Conservation (phyloP, 441 rosid genomes). For the Cnidoscolus chayamansa region DNA sequence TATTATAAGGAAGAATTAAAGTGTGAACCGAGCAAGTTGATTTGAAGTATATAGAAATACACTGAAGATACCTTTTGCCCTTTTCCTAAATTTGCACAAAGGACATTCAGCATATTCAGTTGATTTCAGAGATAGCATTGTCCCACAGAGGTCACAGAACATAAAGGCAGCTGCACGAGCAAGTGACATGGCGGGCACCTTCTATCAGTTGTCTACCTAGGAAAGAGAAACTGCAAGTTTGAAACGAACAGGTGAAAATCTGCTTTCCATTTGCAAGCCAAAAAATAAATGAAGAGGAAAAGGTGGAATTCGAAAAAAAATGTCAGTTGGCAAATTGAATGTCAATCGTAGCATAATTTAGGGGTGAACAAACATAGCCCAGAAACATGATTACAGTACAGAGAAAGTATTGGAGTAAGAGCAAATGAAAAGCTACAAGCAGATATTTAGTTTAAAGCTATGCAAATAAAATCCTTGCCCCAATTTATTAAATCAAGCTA, state of each 20-base stretch:
- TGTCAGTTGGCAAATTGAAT: not conserved
- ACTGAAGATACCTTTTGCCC: slow-evolving; percentile 35
- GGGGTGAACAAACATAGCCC: not conserved
- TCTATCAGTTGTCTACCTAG: not conserved
- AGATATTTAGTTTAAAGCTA: not conserved
- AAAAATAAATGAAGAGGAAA: not conserved
- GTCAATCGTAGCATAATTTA: not conserved
- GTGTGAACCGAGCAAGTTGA: no score
- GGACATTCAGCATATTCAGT: slow-evolving; percentile 37
- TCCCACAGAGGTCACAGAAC: slow-evolving; percentile 60
- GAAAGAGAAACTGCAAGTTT: not conserved
- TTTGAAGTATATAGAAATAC: not conserved
- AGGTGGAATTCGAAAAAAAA: not conserved
- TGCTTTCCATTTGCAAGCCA: not conserved
- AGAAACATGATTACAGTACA: not conserved
- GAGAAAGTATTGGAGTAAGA: not conserved
- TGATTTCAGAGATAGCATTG: slow-evolving; percentile 37
- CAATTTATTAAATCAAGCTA: not conserved
- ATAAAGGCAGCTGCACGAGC: slow-evolving; percentile 42
- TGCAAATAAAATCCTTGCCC: not conserved
- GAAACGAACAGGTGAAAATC: not conserved
- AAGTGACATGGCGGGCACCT: slow-evolving; percentile 30
- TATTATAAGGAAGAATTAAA: not conserved
- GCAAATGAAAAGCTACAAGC: not conserved
- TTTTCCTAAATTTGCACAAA: slow-evolving; percentile 38